Conservation (phyloP, 331 rosid genomes). For the Erythrophleum ivorense region DNA sequence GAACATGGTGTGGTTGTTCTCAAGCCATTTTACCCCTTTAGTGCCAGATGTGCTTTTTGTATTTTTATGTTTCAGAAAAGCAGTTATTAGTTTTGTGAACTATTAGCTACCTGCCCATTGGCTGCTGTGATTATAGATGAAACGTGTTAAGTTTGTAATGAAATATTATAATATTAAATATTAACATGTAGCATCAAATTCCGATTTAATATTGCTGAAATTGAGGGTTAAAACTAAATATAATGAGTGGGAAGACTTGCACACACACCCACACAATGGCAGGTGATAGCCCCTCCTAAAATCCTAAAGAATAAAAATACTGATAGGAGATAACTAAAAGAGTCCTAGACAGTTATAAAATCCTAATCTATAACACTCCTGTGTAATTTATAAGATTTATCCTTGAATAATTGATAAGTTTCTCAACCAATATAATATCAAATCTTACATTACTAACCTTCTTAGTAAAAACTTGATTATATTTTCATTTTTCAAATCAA, state of each 20-base stretch:
- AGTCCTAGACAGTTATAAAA: not conserved
- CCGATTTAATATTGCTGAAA: not conserved
- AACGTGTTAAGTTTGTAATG: no score
- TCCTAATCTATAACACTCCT: not conserved
- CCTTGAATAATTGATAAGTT: not conserved
- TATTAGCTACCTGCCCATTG: no score
- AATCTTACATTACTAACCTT: not conserved
- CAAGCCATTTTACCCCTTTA: not conserved
- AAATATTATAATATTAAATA: no score
- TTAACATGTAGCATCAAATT: no score
- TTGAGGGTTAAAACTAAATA: not conserved
- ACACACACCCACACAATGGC: not conserved
- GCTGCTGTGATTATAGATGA: no score
- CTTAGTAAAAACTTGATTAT: not conserved
- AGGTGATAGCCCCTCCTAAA: not conserved
- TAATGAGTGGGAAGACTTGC: not conserved
- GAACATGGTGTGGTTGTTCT: not conserved
- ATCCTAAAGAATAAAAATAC: not conserved
- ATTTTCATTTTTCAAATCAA: not conserved
- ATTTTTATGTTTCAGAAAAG: not conserved
- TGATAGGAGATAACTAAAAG: not conserved
- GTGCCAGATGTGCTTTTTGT: not conserved
- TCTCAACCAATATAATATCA: not conserved
- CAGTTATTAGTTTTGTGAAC: not conserved
- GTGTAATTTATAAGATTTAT: not conserved